Base-by-base conservation (phyloP, 495 filamentous ascomycete genomes). In the Bacidia rubella region DNA sequence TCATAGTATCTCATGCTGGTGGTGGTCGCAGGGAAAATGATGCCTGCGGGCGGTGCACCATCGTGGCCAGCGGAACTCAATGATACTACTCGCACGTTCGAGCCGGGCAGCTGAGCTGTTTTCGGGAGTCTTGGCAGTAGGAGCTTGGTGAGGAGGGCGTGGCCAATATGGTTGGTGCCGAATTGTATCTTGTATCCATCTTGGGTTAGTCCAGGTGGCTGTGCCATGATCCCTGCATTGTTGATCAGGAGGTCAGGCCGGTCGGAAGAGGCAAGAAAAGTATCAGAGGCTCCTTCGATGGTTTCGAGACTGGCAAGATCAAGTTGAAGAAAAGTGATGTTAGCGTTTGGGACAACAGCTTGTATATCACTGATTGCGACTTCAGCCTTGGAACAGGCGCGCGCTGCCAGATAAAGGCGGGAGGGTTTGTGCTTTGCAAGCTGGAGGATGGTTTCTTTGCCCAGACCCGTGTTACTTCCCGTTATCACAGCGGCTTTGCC, bases 101-200 rank as follows among this genome's bases (percentile, higher is more conserved):
- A 53, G 27, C 50, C 64, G 10, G 43, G 62, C 53, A 66, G 47
- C 23, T 56, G 47, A 40, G 72, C 69, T 0, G 80, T 82, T 21
- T 66, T 59, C 22, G 68, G 65, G n/a, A 88, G 63, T 1, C 68
- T 69, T 1, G 81, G 75, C 7, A 86, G 68, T 5, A 89, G 67
- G 7, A 81, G 66, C 45, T 75, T 73, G 20, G 78, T 80, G 23
- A 89, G 68, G 7, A 86, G 70, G 38, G 77, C 78, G 57, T 85
- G 82, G 3, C 76, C 79, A 51, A 87, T 62, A 60, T 88, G 76
- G 60, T 88, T 89, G 2, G 77, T 80, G 17, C 78, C 81, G 53
- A 87, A 78, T 51, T 85, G 79, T 25, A 79, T 70, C 60, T 88
- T 82, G 60, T 79, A 81, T 12, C 82, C 81, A 17, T 86, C 79